Conservation (phyloP, 2,329 filamentous ascomycete species). For the Hypoxylon sp. region DNA sequence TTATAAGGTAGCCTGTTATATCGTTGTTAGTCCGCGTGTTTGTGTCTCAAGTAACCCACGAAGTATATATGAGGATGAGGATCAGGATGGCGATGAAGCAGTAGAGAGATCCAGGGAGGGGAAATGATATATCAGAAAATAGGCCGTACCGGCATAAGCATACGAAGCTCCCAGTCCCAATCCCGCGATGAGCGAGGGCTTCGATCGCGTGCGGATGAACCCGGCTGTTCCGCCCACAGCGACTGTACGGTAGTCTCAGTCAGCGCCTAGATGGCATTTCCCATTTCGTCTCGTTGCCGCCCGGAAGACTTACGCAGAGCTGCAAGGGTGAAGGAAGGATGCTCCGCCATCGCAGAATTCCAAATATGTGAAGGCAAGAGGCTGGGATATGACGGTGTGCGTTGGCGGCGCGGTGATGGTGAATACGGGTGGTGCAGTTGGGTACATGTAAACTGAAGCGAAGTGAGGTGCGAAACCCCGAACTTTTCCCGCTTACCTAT, state of each 20-base stretch:
- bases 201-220: constrained; percentile 52
- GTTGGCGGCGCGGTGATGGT: neutral
- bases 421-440: constrained; percentile 5
- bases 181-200: constrained; percentile 55
- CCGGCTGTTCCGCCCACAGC: constrained; percentile 55
- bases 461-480: constrained; percentile 14
- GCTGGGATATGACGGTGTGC: neutral
- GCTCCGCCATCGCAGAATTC: constrained; percentile 56
- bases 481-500: constrained; percentile 29
- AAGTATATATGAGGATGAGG: too few species aligned
- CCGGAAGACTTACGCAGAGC: constrained; percentile 55
- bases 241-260: constrained; percentile 45
- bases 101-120: too few species aligned
- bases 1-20: constrained; percentile 61
- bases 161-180: constrained; percentile 54
- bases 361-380: neutral
- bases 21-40: too few species aligned
- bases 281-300: neutral
- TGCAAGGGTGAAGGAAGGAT: constrained; percentile 60
- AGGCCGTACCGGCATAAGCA: constrained; percentile 50
- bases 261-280: constrained; percentile 3
- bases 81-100: too few species aligned
- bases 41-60: too few species aligned
- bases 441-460: neutral
- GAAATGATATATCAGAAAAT: too few species aligned